phyloP scores from a whole-genome alignment of 805 yeast genomes.

The Starmera quercuum region DNA sequence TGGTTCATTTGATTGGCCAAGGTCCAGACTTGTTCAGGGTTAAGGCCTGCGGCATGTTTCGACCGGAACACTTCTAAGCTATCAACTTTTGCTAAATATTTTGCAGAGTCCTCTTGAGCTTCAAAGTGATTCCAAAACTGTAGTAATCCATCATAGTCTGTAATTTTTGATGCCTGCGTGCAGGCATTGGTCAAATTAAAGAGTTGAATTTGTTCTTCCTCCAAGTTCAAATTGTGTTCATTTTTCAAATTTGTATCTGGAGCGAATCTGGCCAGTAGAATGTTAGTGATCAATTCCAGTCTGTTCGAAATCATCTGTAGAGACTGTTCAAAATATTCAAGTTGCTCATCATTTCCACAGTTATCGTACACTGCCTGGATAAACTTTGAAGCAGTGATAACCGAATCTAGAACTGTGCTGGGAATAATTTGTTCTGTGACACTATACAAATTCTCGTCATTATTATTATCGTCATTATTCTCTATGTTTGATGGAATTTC shows the following conservation, averaged over 20 bases:
- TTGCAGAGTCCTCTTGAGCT: not conserved
- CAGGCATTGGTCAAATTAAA: slow-evolving; percentile 6
- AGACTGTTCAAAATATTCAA: slow-evolving; percentile 1
- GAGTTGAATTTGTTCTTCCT: slow-evolving; percentile 8
- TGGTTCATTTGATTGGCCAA: slow-evolving; percentile 7
- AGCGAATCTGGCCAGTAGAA: slow-evolving; percentile 5
- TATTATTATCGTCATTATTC: slow-evolving; percentile 7
- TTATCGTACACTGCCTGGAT: slow-evolving; percentile 7
- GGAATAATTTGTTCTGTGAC: slow-evolving; percentile 20
- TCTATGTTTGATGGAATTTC: slow-evolving; percentile 9
- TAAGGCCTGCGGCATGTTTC: not conserved
- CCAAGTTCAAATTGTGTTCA: slow-evolving; percentile 4
- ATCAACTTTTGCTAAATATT: slow-evolving; percentile 14
- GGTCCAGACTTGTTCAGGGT: slow-evolving; percentile 10
- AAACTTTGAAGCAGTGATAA: slow-evolving; percentile 6
- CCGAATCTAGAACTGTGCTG: slow-evolving; percentile 12
- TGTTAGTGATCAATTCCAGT: not conserved
- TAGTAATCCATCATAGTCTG: slow-evolving; percentile 2
- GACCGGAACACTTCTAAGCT: slow-evolving; percentile 6
- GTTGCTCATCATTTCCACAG: slow-evolving; percentile 5
- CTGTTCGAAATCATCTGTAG: not conserved
- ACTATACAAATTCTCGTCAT: slow-evolving; percentile 8
- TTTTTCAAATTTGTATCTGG: not conserved
- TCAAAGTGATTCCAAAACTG: slow-evolving; percentile 7
- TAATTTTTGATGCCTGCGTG: slow-evolving; percentile 5